These are phyloP conservation scores for Didymella sp. DNA, from an alignment of 2,329 filamentous ascomycete species.

Conservation along the genomic window DNA sequence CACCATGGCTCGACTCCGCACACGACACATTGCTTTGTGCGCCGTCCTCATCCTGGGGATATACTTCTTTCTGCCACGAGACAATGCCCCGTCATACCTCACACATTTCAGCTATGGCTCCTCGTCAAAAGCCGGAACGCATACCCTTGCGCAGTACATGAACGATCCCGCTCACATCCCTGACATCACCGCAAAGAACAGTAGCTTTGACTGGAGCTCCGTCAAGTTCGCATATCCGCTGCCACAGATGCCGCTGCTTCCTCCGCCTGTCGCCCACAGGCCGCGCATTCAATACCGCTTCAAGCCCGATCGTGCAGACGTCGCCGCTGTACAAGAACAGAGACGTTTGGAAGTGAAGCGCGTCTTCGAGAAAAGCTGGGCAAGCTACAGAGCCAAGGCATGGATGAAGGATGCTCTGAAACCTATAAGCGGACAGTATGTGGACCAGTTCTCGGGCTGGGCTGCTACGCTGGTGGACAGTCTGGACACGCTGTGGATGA, in stretches of 20 bases:
- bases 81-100: constrained; percentile 22
- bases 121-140: constrained; percentile 28
- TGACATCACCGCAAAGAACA: constrained; percentile 32
- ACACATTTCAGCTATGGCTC: constrained; percentile 6
- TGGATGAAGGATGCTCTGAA: constrained; percentile 70
- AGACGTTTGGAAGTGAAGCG: constrained; percentile 38
- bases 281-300: constrained; percentile 47
- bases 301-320: constrained; percentile 24
- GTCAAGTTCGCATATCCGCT: constrained; percentile 40
- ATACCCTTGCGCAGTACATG: constrained; percentile 41
- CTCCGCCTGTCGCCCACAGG: constrained; percentile 35
- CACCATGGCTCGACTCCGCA: constrained; percentile 40
- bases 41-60: constrained; percentile 36
- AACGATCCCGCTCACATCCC: constrained; percentile 36
- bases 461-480: constrained; percentile 70
- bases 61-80: constrained; percentile 35
- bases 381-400: constrained; percentile 66
- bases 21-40: constrained; percentile 36
- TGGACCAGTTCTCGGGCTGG: constrained; percentile 71
- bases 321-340: constrained; percentile 34
- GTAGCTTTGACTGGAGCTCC: constrained; percentile 44
- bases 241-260: constrained; percentile 36
- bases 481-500: constrained; percentile 83
- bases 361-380: constrained; percentile 55
- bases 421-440: constrained; percentile 61